Evolutionary conservation across 1,284 basidiomycete species (phyloP), one percentile per base, ranked within the genome.

Genomic region (Irpex rosettiformis): DNA sequence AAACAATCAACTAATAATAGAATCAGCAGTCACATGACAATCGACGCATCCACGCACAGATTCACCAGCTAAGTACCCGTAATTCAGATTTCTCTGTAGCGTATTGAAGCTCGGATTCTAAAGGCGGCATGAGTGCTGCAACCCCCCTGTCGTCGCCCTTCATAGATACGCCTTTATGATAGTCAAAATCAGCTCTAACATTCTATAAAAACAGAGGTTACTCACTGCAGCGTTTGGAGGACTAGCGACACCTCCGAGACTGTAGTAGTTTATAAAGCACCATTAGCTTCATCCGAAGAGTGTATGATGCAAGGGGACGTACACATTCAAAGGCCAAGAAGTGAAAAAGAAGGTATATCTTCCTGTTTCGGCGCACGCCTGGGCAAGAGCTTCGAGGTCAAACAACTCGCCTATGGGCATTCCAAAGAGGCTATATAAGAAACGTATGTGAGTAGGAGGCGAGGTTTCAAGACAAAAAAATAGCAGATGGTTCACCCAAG

Each of bases 331-430:
- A 1, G 87, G 86, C 87, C 86, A 89, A 3, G 86, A 89, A 0
- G 85, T 79, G 70, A 88, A 86, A 74, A 88, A 89, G 71, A 89
- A 88, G 6, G 82, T 85, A 67, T 87, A 87, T 64, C 85, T 72
- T 3, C 79, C 78, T 1, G 79, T 80, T 62, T 80, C 78, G 7
- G 78, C 79, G 65, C 85, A 88, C 1, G 75, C 73, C 58, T 80
- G 71, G 11, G 85, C 80, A 1, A 89, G 72, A 58, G 77, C 78
- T 67, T 89, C 86, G 33, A 88, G 72, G 69, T 89, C 86, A 67
- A 89, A 88, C 62, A 88, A 78, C 71, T 89, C 86, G 47, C 85
- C 84, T 55, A 88, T 84, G 11, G 86, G 86, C 86, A 88, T 88
- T 10, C 85, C 85, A 83, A 84, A 88, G 6, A 87, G 70, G 3